Conservation (phyloP, 768 basidiomycete genomes). For the Cubamyces lactineus region DNA sequence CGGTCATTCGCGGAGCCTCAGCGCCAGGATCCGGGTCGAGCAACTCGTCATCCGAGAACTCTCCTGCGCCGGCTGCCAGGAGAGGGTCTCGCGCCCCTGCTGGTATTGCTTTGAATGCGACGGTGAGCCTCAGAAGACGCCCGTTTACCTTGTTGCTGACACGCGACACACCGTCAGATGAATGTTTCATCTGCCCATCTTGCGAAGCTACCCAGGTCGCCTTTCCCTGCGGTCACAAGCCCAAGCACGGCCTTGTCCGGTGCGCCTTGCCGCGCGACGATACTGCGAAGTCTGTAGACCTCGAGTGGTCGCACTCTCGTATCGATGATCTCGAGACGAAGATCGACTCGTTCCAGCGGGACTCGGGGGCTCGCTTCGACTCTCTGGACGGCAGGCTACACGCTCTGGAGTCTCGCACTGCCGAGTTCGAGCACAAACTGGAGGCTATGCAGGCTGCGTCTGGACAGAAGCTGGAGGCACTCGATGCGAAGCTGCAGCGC, state of each 20-base stretch:
- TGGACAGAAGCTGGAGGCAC: not conserved
- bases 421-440: not conserved
- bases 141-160: not conserved
- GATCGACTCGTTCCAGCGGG: conserved; percentile 3
- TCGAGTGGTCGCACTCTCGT: conserved; percentile 4
- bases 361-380: conserved; percentile 10
- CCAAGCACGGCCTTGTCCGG: conserved; percentile 12
- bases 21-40: not conserved
- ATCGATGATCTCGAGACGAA: conserved; percentile 12
- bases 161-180: not conserved
- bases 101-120: conserved; percentile 25
- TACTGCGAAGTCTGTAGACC: not conserved
- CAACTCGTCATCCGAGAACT: conserved; percentile 4
- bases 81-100: conserved; percentile 16
- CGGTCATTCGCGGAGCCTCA: not conserved
- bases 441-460: not conserved
- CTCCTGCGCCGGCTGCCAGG: conserved; percentile 6
- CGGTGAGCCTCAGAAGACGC: not conserved
- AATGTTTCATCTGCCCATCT: conserved; percentile 10
- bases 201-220: conserved; percentile 9
- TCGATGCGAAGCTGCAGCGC: conserved; percentile 4
- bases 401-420: not conserved
- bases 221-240: conserved; percentile 12
- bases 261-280: conserved; percentile 11
- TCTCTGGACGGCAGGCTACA: conserved; percentile 2